Conservation (phyloP, 441 rosid species). For the Pelargonium fulgidum region DNA sequence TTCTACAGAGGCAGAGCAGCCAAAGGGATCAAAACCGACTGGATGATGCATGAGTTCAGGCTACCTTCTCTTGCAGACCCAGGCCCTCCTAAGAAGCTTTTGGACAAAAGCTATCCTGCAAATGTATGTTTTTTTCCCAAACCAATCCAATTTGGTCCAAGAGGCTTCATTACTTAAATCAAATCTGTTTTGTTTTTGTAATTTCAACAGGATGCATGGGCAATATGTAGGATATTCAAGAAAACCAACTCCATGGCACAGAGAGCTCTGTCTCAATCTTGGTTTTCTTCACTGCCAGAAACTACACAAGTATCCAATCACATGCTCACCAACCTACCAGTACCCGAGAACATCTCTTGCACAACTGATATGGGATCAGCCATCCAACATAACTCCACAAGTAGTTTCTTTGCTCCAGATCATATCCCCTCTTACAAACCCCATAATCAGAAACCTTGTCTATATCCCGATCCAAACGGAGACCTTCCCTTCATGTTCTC, state of each 20-base stretch:
- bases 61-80: conserved; percentile 60
- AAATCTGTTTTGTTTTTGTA: too few species aligned
- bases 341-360: conserved; percentile 43
- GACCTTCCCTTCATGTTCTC: conserved; percentile 33
- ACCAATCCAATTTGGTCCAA: too few species aligned
- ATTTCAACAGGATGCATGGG: conserved; percentile 72
- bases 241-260: conserved; percentile 73
- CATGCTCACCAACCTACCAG: conserved; percentile 17
- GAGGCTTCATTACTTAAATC: too few species aligned
- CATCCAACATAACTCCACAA: conserved; percentile 25
- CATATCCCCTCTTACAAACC: too few species aligned
- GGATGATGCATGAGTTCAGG: conserved; percentile 99
- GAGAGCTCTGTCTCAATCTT: conserved; percentile 57
- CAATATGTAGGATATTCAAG: conserved; percentile 93
- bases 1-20: conserved; percentile 95
- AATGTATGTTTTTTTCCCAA: conserved; percentile 36
- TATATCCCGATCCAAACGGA: conserved; percentile 24
- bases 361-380: conserved; percentile 15
- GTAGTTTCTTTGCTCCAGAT: too few species aligned
- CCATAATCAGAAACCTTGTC: conserved; percentile 21
- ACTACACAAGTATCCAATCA: conserved; percentile 23
- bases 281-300: conserved; percentile 40
- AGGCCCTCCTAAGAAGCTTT: conserved; percentile 48
- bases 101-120: conserved; percentile 48
- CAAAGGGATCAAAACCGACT: conserved; percentile 85